A percentile compares a stretch with the other conserved stretches of the same genome.
Evolutionary conservation across 164 flowering plant genomes (phyloP).

Genomic region (Berberis thunbergii): DNA sequence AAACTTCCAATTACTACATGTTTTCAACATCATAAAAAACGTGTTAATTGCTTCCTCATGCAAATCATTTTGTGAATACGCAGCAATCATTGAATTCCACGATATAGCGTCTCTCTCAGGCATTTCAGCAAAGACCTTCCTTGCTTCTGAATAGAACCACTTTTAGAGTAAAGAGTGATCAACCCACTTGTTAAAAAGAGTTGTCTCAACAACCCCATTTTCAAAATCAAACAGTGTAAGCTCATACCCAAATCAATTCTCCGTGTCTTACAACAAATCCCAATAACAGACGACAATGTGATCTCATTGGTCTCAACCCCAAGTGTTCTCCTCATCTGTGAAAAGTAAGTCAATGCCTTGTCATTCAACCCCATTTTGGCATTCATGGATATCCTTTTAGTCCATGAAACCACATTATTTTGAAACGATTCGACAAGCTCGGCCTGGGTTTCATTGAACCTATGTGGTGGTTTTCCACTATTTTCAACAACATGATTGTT

Average conservation of each 20-base stretch:
- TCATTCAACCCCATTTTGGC: slow-evolving; percentile 1
- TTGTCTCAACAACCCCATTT: slow-evolving; percentile 1
- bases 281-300: neutral
- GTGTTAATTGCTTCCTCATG: slow-evolving; percentile 1
- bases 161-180: slow-evolving; percentile 3
- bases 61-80: neutral
- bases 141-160: neutral
- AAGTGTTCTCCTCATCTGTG: neutral
- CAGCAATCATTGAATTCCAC: slow-evolving; percentile 5
- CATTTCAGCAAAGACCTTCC: slow-evolving; percentile 7
- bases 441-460: too few species aligned
- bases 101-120: slow-evolving; percentile 4
- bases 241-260: slow-evolving; percentile 4
- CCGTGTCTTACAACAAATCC: neutral
- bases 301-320: slow-evolving; percentile 7
- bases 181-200: slow-evolving; percentile 6
- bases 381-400: neutral
- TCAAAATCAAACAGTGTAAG: slow-evolving; percentile 7
- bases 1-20: neutral
- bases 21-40: neutral
- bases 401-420: slow-evolving; percentile 6
- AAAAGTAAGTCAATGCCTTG: slow-evolving; percentile 1
- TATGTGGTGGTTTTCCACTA: too few species aligned
- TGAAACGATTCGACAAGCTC: neutral
- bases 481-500: too few species aligned